These are phyloP conservation scores for Cornus suecica DNA, from an alignment of 148 eudicot genomes.

Conservation along the genomic window DNA sequence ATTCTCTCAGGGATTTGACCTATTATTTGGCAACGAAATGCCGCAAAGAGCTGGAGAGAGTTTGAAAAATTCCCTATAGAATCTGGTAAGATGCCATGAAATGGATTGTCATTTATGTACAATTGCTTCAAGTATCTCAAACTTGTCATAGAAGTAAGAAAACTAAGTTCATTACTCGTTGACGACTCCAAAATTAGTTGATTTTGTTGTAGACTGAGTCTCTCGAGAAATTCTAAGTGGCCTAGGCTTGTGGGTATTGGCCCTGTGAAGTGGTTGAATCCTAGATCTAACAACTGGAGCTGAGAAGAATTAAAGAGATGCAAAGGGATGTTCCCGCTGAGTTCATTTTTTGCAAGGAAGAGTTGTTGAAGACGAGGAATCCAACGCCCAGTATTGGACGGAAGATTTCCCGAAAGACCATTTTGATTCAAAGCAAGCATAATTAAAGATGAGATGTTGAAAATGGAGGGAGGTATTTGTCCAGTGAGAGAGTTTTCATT, in stretches of 20 bases:
- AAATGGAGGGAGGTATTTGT: constrained; percentile 10
- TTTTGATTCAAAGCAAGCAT: constrained; percentile 4
- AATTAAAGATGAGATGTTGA: constrained; percentile 19
- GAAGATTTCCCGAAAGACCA: constrained; percentile 16
- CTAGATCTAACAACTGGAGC: constrained; percentile 1
- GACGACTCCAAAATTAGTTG: neutral
- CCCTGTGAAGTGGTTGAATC: constrained; percentile 9
- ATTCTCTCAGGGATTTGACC: constrained; percentile 12
- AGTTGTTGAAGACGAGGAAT: constrained; percentile 20
- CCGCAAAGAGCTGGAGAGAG: constrained; percentile 4
- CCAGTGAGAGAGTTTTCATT: constrained; percentile 15
- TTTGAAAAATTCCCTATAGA: constrained; percentile 6
- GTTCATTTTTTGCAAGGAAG: constrained; percentile 7
- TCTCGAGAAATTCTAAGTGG: neutral
- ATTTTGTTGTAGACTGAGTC: neutral
- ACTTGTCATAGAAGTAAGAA: neutral
- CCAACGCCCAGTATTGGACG: constrained; percentile 10
- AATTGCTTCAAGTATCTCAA: neutral
- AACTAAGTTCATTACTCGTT: neutral
- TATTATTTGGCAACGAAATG: neutral
- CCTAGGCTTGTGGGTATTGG: constrained; percentile 8
- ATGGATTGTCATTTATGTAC: neutral
- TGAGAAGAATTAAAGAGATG: constrained; percentile 12
- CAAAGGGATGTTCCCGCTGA: constrained; percentile 20
- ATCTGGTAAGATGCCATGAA: constrained; percentile 5